phyloP scores from a whole-genome alignment of 116 monocot species.

The Iris pallida region DNA sequence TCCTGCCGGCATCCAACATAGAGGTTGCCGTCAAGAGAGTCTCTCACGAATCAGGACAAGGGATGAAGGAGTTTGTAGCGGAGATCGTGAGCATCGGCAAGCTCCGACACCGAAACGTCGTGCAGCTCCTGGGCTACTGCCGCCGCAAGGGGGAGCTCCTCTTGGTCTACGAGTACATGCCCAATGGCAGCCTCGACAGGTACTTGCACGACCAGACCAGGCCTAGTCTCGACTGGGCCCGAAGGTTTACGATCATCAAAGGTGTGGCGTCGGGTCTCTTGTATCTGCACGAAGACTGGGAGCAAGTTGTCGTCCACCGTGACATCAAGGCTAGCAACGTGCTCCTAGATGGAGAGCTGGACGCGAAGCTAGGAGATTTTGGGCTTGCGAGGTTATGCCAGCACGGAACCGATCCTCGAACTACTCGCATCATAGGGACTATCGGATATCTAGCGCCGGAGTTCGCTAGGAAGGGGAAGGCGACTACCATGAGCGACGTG shows the following conservation, averaged over 20 bases:
- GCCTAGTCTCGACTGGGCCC: neutral
- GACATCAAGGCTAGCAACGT: conserved; percentile 19
- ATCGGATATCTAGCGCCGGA: conserved; percentile 17
- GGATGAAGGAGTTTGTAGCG: conserved; percentile 8
- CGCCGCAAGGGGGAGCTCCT: neutral
- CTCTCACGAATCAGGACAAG: conserved; percentile 10
- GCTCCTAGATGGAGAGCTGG: conserved; percentile 9
- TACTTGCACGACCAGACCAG: neutral
- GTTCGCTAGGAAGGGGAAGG: conserved; percentile 13
- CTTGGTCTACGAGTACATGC: conserved; percentile 27
- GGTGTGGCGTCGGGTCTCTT: conserved; percentile 23
- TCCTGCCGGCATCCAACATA: neutral
- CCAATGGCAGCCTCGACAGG: conserved; percentile 21
- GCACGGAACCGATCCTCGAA: conserved; percentile 6
- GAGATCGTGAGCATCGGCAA: conserved; percentile 9
- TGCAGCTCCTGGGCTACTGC: conserved; percentile 2
- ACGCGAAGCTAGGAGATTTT: conserved; percentile 13
- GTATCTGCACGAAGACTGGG: conserved; percentile 32
- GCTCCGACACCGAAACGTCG: conserved; percentile 7
- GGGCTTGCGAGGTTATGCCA: conserved; percentile 8
- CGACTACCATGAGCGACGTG: conserved; percentile 13
- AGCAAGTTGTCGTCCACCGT: conserved; percentile 22
- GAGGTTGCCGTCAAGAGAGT: conserved; percentile 8
- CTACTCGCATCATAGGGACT: conserved; percentile 11
- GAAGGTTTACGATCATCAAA: conserved; percentile 18